Evolutionary conservation across 768 basidiomycete species (phyloP), one percentile per base, ranked within the genome.

Genomic region (Trametes gibbosa): DNA sequence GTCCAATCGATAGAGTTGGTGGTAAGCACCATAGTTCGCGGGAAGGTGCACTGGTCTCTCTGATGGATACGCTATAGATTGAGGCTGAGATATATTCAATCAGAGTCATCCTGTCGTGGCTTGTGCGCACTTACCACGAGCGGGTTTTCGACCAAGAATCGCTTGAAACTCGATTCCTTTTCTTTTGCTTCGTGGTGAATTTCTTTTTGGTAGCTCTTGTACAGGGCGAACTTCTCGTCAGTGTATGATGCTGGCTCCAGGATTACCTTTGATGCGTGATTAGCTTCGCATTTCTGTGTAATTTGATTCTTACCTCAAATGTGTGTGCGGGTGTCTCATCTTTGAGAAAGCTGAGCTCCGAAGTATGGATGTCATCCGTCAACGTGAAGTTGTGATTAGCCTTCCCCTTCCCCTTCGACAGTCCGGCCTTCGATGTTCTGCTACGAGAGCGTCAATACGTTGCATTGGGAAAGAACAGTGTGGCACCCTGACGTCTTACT

Each of bases 1-100:
- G 65, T 98, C 89, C 24, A 98, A 70, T 60, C 84, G 81, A 69
- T 96, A 97, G 43, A 93, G 74, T 65, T 94, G 93, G 67, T 98
- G 96, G 71, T 93, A 92, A 23, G 92, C 89, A n/a, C 96, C 96
- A 72, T 93, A 98, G 16, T 82, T 73, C n/a, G 59, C 68, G 0
- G 95, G 94, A 10, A 96, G 78, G 66, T 87, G 80, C 2, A 60
- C 56, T 17, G 85, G 83, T 0, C 79, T 79, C 0, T 70, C 50
- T 1, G 68, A 72, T 5, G 73, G 56, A 69, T 89, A 93, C 16
- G 78, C 79, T 64, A 90, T 94, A 23, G 79, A 74, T 66, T 84
- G 80, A 54, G 65, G 53, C 91, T 92, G n/a, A 23, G 10, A 41
- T 19, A 54, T 37, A 12, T 35, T 43, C 32, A 41, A 34, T 43